A percentile compares a stretch with the other conserved stretches of the same genome.
Evolutionary conservation across 768 basidiomycete species (phyloP).

Genomic region (Tulasnella sp.): DNA sequence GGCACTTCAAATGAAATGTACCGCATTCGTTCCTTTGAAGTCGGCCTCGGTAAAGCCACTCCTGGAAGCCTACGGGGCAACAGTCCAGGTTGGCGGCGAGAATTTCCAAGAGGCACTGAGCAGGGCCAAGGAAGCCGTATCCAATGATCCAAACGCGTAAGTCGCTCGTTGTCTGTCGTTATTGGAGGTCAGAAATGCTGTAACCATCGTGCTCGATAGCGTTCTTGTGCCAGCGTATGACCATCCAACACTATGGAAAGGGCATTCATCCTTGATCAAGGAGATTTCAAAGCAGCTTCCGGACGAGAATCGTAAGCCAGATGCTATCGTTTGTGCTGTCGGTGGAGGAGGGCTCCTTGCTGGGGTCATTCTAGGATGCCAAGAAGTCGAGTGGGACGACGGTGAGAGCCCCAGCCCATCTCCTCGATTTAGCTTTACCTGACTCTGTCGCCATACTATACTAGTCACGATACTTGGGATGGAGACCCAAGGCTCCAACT

Average conservation of each 20-base stretch:
- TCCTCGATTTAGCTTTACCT: not conserved
- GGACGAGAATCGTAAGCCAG: conserved; percentile 50
- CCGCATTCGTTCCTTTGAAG: conserved; percentile 67
- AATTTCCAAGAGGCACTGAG: conserved; percentile 61
- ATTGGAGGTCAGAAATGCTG: not conserved
- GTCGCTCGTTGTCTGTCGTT: not conserved
- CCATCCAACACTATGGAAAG: conserved; percentile 69
- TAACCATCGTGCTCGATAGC: conserved; percentile 44
- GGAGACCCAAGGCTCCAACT: conserved; percentile 73
- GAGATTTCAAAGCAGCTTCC: conserved; percentile 64
- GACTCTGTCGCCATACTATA: not conserved
- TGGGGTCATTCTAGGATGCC: conserved; percentile 71
- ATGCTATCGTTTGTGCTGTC: conserved; percentile 76
- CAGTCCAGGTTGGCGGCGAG: conserved; percentile 61
- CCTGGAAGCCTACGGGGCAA: conserved; percentile 58
- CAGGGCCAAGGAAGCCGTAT: conserved; percentile 54
- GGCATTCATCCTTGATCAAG: conserved; percentile 71
- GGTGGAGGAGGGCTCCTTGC: conserved; percentile 75
- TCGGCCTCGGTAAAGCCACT: conserved; percentile 39
- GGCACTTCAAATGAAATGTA: conserved; percentile 60
- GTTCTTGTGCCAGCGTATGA: conserved; percentile 75
- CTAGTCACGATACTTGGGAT: conserved; percentile 66
- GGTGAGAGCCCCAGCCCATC: conserved; percentile 49
- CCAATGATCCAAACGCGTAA: conserved; percentile 56
- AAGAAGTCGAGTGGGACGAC: conserved; percentile 65